Evolutionary conservation across 1,284 basidiomycete genomes (phyloP).

Genomic region (Cryptococcus sp.): DNA sequence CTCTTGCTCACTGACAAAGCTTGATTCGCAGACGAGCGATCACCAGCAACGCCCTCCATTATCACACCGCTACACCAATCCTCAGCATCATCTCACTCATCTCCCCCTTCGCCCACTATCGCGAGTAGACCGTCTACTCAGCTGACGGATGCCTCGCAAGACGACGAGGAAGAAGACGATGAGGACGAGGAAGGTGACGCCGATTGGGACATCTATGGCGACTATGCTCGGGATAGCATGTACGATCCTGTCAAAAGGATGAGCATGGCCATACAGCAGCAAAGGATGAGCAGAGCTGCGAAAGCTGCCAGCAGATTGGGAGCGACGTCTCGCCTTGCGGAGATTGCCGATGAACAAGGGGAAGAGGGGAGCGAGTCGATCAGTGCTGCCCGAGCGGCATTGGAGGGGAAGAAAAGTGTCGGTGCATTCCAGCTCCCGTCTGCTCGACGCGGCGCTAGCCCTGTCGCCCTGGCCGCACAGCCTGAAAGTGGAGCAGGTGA

Average conservation of each 20-base stretch:
- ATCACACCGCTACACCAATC: constrained; percentile 15
- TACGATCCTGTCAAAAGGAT: constrained; percentile 28
- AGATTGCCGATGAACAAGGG: not conserved
- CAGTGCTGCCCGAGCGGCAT: constrained; percentile 11
- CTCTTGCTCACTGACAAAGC: not conserved
- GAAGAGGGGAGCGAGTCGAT: constrained; percentile 5
- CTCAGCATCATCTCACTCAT: not conserved
- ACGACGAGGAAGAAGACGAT: not conserved
- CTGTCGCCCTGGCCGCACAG: not conserved
- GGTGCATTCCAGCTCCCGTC: not conserved
- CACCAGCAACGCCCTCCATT: constrained; percentile 18
- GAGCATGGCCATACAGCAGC: constrained; percentile 19
- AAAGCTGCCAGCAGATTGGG: constrained; percentile 8
- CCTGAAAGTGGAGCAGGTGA: too few relatives aligned
- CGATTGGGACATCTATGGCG: constrained; percentile 47
- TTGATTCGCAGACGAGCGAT: constrained; percentile 12
- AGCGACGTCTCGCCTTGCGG: not conserved
- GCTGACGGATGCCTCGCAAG: not conserved
- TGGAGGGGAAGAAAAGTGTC: constrained; percentile 7
- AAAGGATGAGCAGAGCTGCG: constrained; percentile 13
- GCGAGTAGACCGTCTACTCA: constrained; percentile 1
- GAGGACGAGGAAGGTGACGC: constrained; percentile 8
- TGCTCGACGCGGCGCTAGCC: not conserved
- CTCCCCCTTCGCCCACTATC: not conserved
- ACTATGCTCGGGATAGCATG: constrained; percentile 46